A percentile compares a stretch with the other conserved stretches of the same genome.
Evolutionary conservation across 148 eudicot genomes (phyloP).

Genomic region (Oxyria digyna): DNA sequence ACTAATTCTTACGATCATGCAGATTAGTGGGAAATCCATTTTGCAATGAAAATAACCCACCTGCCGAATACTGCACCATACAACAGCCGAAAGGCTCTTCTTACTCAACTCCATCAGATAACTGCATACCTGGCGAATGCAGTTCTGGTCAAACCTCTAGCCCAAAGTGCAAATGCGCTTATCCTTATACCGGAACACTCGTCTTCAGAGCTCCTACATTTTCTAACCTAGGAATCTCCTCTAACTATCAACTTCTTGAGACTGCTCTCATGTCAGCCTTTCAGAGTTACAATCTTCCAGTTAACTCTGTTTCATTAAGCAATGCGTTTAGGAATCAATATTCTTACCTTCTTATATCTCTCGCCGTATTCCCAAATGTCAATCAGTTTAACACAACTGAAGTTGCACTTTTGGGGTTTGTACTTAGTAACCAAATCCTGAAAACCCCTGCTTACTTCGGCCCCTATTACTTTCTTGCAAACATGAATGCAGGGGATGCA

Average conservation of each 20-base stretch:
- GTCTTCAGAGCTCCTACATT: constrained; percentile 55
- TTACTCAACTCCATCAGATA: constrained; percentile 31
- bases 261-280: constrained; percentile 17
- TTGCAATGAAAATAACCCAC: constrained; percentile 17
- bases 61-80: constrained; percentile 33
- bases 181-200: constrained; percentile 55
- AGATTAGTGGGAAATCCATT: constrained; percentile 53
- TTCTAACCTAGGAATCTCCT: constrained; percentile 26
- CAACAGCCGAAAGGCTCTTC: constrained; percentile 13
- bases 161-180: constrained; percentile 67
- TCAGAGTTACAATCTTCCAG: constrained; percentile 26
- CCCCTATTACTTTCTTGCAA: constrained; percentile 44
- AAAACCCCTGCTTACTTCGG: constrained; percentile 46
- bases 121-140: constrained; percentile 33
- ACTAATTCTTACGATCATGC: constrained; percentile 11
- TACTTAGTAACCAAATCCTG: constrained; percentile 52
- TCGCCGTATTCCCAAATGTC: constrained; percentile 46
- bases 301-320: constrained; percentile 54
- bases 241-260: constrained; percentile 23
- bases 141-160: constrained; percentile 33
- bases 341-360: constrained; percentile 27
- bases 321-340: constrained; percentile 22
- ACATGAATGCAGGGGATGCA: constrained; percentile 21
- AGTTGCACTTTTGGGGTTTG: constrained; percentile 32
- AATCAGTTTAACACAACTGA: constrained; percentile 47